Conservation (phyloP, 345 rosid species). For the Toxicodendron radicans region DNA sequence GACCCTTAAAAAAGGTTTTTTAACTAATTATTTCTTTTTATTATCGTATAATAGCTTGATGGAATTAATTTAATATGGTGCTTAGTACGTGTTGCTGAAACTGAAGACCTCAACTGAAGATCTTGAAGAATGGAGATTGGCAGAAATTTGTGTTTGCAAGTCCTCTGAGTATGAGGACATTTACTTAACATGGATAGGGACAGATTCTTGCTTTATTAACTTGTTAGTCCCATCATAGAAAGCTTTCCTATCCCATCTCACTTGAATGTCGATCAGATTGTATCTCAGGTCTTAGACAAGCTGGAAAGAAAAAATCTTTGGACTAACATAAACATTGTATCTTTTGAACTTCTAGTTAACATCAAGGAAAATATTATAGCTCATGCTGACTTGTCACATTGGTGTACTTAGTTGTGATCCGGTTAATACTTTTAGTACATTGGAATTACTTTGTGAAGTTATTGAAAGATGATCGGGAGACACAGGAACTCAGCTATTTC, state of each 20-base stretch:
- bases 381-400: conserved; percentile 5
- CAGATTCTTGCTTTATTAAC: conserved; percentile 12
- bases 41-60: background rate
- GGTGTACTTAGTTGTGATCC: background rate
- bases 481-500: too few species aligned
- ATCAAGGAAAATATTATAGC: conserved; percentile 4
- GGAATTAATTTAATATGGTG: background rate
- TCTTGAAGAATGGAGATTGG: conserved; percentile 16
- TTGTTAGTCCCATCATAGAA: conserved; percentile 2
- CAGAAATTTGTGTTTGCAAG: conserved; percentile 11
- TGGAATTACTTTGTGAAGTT: background rate
- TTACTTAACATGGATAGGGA: conserved; percentile 21
- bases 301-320: conserved; percentile 5
- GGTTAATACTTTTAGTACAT: background rate
- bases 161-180: conserved; percentile 20
- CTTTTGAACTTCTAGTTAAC: background rate
- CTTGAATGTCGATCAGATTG: conserved; percentile 10
- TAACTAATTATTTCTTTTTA: background rate
- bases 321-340: background rate
- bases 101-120: background rate
- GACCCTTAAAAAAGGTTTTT: too few species aligned
- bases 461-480: too few species aligned
- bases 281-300: background rate
- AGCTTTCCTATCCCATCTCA: conserved; percentile 13
- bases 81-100: conserved; percentile 1